phyloP scores from a whole-genome alignment of 208 protist genomes.

The Trypanosoma theileri region DNA sequence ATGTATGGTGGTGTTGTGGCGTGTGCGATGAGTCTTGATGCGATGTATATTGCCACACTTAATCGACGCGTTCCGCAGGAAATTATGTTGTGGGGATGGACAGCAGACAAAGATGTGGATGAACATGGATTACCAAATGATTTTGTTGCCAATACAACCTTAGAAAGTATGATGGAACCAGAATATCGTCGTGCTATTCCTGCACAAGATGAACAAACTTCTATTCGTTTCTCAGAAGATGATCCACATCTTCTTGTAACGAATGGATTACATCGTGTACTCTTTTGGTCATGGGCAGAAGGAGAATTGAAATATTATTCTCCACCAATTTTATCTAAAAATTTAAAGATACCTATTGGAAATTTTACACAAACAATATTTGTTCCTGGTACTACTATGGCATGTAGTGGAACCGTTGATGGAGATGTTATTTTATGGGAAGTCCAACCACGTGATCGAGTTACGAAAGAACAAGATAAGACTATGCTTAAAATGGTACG shows the following conservation, averaged over 20 bases:
- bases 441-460: slow-evolving; percentile 67
- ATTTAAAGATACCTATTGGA: slow-evolving; percentile 84
- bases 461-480: slow-evolving; percentile 88
- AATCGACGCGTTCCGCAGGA: slow-evolving; percentile 79
- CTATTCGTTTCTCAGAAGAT: slow-evolving; percentile 79
- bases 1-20: slow-evolving; percentile 82
- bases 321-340: slow-evolving; percentile 71
- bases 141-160: slow-evolving; percentile 5
- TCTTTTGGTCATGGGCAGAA: slow-evolving; percentile 92
- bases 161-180: slow-evolving; percentile 36
- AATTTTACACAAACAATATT: slow-evolving; percentile 90
- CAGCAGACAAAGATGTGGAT: slow-evolving; percentile 27
- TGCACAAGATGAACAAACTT: slow-evolving; percentile 84
- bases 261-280: slow-evolving; percentile 84
- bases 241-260: slow-evolving; percentile 83
- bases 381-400: slow-evolving; percentile 83
- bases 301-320: slow-evolving; percentile 88
- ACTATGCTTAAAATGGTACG: slow-evolving; percentile 92
- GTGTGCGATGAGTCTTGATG: slow-evolving; percentile 89
- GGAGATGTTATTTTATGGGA: slow-evolving; percentile 93
- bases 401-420: slow-evolving; percentile 89
- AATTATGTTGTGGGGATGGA: slow-evolving; percentile 93
- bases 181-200: slow-evolving; percentile 75
- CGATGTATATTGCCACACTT: slow-evolving; percentile 89
- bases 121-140: slow-evolving; percentile 5